A percentile compares a stretch with the other conserved stretches of the same genome.
These are phyloP conservation scores for Trichoderma oligosporum DNA, from an alignment of 2,329 filamentous ascomycete species.

Conservation along the genomic window DNA sequence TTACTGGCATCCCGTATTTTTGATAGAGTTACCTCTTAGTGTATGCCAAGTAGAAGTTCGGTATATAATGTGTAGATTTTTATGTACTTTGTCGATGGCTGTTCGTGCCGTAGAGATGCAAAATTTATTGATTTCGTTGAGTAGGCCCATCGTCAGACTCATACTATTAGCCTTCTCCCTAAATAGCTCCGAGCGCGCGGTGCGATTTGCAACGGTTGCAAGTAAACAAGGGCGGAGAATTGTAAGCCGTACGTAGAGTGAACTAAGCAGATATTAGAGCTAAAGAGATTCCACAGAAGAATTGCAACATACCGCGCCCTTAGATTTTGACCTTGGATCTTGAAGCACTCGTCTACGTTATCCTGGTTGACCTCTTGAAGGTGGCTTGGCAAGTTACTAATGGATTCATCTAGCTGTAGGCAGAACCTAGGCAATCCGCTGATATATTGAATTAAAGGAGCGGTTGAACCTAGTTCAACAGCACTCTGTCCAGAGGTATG, in stretches of 20 bases:
- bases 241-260: background rate
- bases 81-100: background rate
- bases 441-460: background rate
- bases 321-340: background rate
- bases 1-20: no score
- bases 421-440: constrained; percentile 13
- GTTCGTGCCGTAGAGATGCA: background rate
- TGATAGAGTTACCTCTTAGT: background rate
- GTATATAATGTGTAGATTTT: background rate
- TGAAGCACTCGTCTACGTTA: background rate
- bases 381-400: background rate
- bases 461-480: background rate
- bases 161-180: background rate
- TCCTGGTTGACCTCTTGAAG: background rate
- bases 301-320: background rate
- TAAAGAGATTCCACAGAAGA: background rate
- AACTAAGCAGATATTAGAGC: background rate
- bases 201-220: background rate
- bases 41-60: constrained; percentile 9
- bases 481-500: background rate
- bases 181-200: background rate
- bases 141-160: background rate
- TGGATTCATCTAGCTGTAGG: background rate
- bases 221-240: constrained; percentile 1
- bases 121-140: constrained; percentile 1